Percentiles rank a stretch among this genome's conserved stretches.
Conservation (phyloP, 2,329 filamentous ascomycete genomes). For the Curvularia sp. region DNA sequence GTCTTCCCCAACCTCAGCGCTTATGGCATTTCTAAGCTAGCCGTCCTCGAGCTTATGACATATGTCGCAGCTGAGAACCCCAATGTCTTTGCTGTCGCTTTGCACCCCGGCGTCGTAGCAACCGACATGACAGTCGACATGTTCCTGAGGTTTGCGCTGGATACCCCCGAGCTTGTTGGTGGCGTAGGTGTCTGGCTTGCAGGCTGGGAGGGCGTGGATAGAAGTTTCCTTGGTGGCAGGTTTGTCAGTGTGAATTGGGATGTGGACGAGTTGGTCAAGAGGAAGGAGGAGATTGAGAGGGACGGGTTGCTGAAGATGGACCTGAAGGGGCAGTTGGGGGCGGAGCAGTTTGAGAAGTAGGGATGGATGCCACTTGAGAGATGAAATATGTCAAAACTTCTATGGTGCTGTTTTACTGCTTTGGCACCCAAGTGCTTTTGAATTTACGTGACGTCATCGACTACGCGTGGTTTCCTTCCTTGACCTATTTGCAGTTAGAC, state of each 20-base stretch:
- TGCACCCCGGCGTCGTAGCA: conserved; percentile 29
- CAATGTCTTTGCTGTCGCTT: conserved; percentile 26
- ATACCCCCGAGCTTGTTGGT: conserved; percentile 40
- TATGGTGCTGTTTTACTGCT: not conserved
- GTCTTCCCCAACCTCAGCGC: conserved; percentile 22
- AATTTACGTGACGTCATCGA: not conserved
- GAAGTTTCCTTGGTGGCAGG: conserved; percentile 35
- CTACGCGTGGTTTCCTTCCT: not conserved
- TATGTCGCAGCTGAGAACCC: conserved; percentile 32
- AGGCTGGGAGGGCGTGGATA: conserved; percentile 26
- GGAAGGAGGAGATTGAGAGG: conserved; percentile 26
- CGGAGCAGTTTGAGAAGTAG: conserved; percentile 19
- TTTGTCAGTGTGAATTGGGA: conserved; percentile 40
- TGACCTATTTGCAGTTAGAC: not conserved
- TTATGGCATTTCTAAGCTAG: conserved; percentile 32
- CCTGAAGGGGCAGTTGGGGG: conserved; percentile 26
- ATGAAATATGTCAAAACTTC: not conserved
- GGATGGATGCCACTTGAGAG: not conserved
- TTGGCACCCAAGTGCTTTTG: not conserved
- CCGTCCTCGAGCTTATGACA: conserved; percentile 24
- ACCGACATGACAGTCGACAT: conserved; percentile 21
- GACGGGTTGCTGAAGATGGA: conserved; percentile 24
- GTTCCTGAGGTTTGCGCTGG: conserved; percentile 26
- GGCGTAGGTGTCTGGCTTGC: conserved; percentile 39
- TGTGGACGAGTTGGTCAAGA: conserved; percentile 38